Evolutionary conservation across 2,329 filamentous ascomycete species (phyloP), one percentile per base, ranked within the genome.

Genomic region (Fusarium foetens): DNA sequence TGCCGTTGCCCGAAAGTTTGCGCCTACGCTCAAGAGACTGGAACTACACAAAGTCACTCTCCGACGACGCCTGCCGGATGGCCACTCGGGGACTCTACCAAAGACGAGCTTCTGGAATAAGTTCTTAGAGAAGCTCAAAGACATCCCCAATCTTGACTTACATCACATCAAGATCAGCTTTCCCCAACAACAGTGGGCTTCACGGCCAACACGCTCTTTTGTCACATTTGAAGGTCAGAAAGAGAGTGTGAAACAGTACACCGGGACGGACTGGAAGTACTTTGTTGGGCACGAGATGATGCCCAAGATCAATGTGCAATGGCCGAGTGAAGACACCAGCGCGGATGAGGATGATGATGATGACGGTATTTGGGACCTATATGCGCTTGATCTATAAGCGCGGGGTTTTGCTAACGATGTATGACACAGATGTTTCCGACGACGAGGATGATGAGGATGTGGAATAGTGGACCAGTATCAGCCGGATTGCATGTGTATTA

Each of bases 31-130:
- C 4, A 76, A 80, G 13, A 73, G 74, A 11, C 76, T 90, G 12
- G 83, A 82, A 62, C 74, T 90, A 0, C 86, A 86, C 77, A 85
- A 82, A 48, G 73, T 88, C 23, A 80, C 65, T 0, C 71, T 84
- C 4, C 43, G 74, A 5, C 46, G 70, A 35, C 53, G 41, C 7
- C 43, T 75, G 1, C 71, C 74, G 3, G 41, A 58, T 19, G 55
- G 67, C 5, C 63, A n/a, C 39, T 13, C 21, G 17, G 38, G 62
- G 3, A 11, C 59, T 11, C 39, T 51, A 1, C 60, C 55, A 16
- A 79, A 76, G 59, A 39, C 70, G 57, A 83, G 79, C 58, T 72
- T 81, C n/a, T 87, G 85, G 85, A 62, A 68, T 3, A 68, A 71
- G 7, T 79, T 87, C 23, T 79, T 87, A 36, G 71, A 75, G 4